These are phyloP conservation scores for Beauveria medogensis DNA, from an alignment of 2,329 filamentous ascomycete species.

Conservation along the genomic window DNA sequence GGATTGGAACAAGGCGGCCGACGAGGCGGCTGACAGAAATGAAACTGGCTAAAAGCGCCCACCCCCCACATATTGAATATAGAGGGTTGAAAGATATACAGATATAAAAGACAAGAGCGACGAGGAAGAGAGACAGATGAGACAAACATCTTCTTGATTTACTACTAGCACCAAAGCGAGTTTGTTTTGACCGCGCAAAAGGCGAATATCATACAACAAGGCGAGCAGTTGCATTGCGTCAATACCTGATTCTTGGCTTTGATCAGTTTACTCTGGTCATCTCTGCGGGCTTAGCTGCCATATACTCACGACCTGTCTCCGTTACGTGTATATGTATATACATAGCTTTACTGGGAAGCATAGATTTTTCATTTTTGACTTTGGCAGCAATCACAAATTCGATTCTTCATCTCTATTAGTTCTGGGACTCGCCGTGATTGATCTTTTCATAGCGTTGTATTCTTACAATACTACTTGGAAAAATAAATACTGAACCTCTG, in stretches of 20 bases:
- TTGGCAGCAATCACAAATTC: neutral
- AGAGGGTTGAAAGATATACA: neutral
- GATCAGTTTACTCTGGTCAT: neutral
- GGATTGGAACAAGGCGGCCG: constrained; percentile 46
- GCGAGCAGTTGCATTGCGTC: neutral
- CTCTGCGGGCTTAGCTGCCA: neutral
- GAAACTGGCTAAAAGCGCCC: constrained; percentile 30
- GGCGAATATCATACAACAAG: neutral
- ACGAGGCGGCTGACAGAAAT: constrained; percentile 45
- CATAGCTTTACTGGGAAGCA: neutral
- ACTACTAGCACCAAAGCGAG: neutral
- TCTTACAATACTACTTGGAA: neutral
- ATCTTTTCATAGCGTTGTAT: neutral
- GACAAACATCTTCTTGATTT: neutral
- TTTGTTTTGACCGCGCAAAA: neutral
- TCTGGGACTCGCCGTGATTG: neutral
- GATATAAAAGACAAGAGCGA: neutral
- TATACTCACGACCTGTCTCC: neutral
- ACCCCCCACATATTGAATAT: neutral
- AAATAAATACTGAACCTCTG: neutral
- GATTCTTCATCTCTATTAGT: neutral
- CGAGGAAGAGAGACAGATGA: neutral
- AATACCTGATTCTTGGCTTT: neutral
- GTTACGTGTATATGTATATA: neutral
- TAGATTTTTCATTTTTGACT: neutral